phyloP scores from a whole-genome alignment of 2,329 filamentous ascomycete genomes.

The Dothideomycetes sp. region DNA sequence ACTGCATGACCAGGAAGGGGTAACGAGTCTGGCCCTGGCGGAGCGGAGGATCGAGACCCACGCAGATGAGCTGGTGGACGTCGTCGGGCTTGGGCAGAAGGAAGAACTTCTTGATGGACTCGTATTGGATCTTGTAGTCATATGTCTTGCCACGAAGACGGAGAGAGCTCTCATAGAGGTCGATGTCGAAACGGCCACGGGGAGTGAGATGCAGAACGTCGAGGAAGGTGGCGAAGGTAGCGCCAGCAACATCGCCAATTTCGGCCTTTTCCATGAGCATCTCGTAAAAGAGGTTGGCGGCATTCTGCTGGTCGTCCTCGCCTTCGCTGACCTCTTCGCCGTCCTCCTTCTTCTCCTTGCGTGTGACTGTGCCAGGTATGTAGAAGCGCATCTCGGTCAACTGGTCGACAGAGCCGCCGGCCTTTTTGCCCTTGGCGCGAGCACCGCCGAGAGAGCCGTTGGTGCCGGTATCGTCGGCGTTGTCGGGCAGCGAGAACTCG shows the following conservation, averaged over 20 bases:
- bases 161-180: slow-evolving; percentile 98
- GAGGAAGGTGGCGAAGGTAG: slow-evolving; percentile 94
- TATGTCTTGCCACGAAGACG: slow-evolving; percentile 96
- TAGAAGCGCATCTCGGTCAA: slow-evolving; percentile 99
- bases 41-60: slow-evolving; percentile 88
- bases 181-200: slow-evolving; percentile 97
- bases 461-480: slow-evolving; percentile 61
- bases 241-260: slow-evolving; percentile 97
- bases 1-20: slow-evolving; percentile 97
- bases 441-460: slow-evolving; percentile 68
- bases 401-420: slow-evolving; percentile 80
- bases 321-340: slow-evolving; percentile 59
- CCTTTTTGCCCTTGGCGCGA: slow-evolving; percentile 73
- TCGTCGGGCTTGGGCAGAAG: slow-evolving; percentile 98
- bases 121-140: slow-evolving; percentile 99
- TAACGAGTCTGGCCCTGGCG: slow-evolving; percentile 96
- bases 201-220: slow-evolving; percentile 96
- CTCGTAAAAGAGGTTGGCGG: slow-evolving; percentile 95
- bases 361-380: slow-evolving; percentile 79
- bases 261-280: slow-evolving; percentile 97
- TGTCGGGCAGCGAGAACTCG: slow-evolving; percentile 72
- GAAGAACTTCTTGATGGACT: slow-evolving; percentile 98
- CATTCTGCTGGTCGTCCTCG: slow-evolving; percentile 73
- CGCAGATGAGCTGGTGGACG: slow-evolving; percentile 85
- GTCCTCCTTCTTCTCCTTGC: slow-evolving; percentile 60